Percentiles rank a stretch among this genome's conserved stretches.
Evolutionary conservation across 2,329 filamentous ascomycete genomes (phyloP).

Genomic region (Sordariomycetes sp.): DNA sequence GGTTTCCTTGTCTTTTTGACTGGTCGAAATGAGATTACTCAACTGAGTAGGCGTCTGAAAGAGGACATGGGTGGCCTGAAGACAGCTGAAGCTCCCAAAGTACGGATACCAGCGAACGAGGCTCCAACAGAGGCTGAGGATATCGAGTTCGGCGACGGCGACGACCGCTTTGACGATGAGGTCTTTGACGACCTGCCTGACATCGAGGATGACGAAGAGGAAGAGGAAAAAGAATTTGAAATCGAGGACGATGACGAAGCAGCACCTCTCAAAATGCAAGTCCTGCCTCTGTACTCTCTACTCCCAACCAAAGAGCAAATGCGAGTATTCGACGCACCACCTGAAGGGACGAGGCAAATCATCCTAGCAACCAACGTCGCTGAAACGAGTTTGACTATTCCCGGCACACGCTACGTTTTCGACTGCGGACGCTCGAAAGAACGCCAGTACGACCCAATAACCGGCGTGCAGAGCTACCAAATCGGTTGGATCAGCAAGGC

Average conservation of each 20-base stretch:
- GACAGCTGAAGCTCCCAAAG: slow-evolving; percentile 51
- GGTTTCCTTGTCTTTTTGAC: slow-evolving; percentile 93
- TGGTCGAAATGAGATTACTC: slow-evolving; percentile 81
- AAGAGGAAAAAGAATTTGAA: slow-evolving; percentile 58
- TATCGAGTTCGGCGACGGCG: slow-evolving; percentile 65
- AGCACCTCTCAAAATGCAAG: slow-evolving; percentile 66
- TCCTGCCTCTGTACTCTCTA: slow-evolving; percentile 90
- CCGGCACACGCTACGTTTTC: slow-evolving; percentile 90
- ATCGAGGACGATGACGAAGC: slow-evolving; percentile 54
- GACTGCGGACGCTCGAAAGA: slow-evolving; percentile 91
- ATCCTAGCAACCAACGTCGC: slow-evolving; percentile 94
- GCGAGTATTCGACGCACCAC: slow-evolving; percentile 76
- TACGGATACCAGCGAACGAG: slow-evolving; percentile 68
- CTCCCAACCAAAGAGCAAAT: slow-evolving; percentile 86
- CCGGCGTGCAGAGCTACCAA: slow-evolving; percentile 91
- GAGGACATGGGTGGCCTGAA: slow-evolving; percentile 52
- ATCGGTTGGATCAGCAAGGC: slow-evolving; percentile 97
- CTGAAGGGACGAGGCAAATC: slow-evolving; percentile 74
- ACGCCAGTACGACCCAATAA: slow-evolving; percentile 76
- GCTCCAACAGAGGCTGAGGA: slow-evolving; percentile 78
- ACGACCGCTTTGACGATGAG: slow-evolving; percentile 53
- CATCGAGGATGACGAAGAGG: slow-evolving; percentile 46
- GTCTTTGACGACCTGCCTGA: slow-evolving; percentile 51
- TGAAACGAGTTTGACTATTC: slow-evolving; percentile 94
- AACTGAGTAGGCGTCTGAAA: slow-evolving; percentile 72